Conservation (phyloP, 1,284 basidiomycete species). For the Tylopilus orsonianus region DNA sequence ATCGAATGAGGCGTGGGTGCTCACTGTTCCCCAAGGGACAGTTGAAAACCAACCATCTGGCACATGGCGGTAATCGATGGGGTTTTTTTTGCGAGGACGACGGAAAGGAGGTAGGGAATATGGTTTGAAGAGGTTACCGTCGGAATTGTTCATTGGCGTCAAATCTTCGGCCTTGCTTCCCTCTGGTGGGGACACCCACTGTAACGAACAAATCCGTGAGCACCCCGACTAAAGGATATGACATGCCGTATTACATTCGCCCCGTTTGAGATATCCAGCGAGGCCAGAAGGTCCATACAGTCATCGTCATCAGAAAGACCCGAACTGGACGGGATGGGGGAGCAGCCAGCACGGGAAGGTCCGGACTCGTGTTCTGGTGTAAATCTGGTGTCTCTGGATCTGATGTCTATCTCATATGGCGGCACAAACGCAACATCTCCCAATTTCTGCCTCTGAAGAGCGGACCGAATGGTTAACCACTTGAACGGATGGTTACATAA, state of each 20-base stretch:
- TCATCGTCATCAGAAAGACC: conserved; percentile 21
- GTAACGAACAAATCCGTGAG: conserved; percentile 9
- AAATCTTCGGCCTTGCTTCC: conserved; percentile 35
- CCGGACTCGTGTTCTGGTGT: conserved; percentile 7
- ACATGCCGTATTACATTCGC: conserved; percentile 22
- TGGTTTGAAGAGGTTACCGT: conserved; percentile 4
- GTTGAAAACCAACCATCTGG: conserved; percentile 17
- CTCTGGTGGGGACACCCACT: conserved; percentile 29
- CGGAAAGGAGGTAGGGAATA: conserved; percentile 5
- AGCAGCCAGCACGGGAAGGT: neutral
- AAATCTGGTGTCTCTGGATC: conserved; percentile 1
- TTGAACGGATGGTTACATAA: neutral
- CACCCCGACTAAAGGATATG: neutral
- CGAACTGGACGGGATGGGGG: neutral
- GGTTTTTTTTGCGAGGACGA: conserved; percentile 15
- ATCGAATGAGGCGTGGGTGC: neutral
- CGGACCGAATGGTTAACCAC: neutral
- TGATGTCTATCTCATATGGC: neutral
- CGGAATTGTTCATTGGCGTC: conserved; percentile 19
- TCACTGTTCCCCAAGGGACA: conserved; percentile 24
- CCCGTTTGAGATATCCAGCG: conserved; percentile 33
- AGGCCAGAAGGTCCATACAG: conserved; percentile 24
- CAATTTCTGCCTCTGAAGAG: conserved; percentile 23
- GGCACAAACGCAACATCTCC: conserved; percentile 6
- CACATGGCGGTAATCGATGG: conserved; percentile 21